phyloP scores from a whole-genome alignment of 345 rosid species.

The Corchorus olitorius region DNA sequence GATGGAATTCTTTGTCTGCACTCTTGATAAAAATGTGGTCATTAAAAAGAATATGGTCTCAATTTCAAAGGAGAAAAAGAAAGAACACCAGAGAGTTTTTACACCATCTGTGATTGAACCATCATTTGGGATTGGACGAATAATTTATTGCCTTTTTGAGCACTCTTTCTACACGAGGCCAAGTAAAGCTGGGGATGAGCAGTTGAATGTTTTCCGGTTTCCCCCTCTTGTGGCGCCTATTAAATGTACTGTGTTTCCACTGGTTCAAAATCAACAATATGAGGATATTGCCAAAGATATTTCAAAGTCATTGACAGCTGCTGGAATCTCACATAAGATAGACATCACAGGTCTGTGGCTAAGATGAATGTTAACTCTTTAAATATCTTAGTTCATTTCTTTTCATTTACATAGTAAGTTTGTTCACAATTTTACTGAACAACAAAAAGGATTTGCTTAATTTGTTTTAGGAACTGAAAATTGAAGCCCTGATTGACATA shows the following conservation, averaged over 20 bases:
- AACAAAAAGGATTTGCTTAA: too few relatives aligned
- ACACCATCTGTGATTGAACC: slow-evolving; percentile 94
- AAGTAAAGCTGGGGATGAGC: slow-evolving; percentile 87
- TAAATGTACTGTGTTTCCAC: slow-evolving; percentile 93
- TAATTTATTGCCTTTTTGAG: slow-evolving; percentile 83
- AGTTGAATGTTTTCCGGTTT: slow-evolving; percentile 77
- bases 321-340: slow-evolving; percentile 82
- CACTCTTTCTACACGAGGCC: slow-evolving; percentile 84
- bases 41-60: slow-evolving; percentile 79
- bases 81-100: slow-evolving; percentile 84
- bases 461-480: too few relatives aligned
- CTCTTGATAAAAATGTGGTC: slow-evolving; percentile 59
- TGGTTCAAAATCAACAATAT: slow-evolving; percentile 73
- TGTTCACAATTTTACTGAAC: too few relatives aligned
- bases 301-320: slow-evolving; percentile 55
- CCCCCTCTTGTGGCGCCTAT: slow-evolving; percentile 90
- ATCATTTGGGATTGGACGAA: slow-evolving; percentile 90
- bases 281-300: slow-evolving; percentile 74
- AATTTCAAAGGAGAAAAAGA: slow-evolving; percentile 84
- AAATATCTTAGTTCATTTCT: not conserved
- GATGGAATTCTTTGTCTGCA: slow-evolving; percentile 69
- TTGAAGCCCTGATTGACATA: too few relatives aligned
- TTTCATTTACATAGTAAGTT: too few relatives aligned
- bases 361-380: not conserved
- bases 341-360: slow-evolving; percentile 71